These are phyloP conservation scores for Chalciporus sphaerocephalus DNA, from an alignment of 768 basidiomycete species.

Conservation along the genomic window DNA sequence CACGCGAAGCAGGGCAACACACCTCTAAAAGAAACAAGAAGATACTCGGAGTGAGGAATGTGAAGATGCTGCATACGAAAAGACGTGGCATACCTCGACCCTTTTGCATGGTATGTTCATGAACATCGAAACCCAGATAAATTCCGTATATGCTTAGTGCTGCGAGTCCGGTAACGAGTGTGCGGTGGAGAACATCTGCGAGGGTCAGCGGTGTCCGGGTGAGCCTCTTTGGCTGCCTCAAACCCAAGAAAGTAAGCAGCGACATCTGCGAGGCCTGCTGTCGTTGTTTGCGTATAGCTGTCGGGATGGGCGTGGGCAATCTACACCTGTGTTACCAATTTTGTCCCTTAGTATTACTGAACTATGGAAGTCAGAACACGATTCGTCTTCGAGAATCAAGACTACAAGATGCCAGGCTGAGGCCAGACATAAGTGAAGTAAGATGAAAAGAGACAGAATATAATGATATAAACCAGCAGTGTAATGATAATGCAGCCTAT, in stretches of 20 bases:
- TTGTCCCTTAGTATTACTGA: too few species aligned
- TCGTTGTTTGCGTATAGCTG: not conserved
- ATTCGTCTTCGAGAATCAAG: too few species aligned
- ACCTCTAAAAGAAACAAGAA: conserved; percentile 17
- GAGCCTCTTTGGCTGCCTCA: conserved; percentile 19
- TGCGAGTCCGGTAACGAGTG: conserved; percentile 28
- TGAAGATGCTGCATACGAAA: not conserved
- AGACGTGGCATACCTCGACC: conserved; percentile 25
- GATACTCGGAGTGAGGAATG: not conserved
- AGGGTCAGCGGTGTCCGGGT: conserved; percentile 24
- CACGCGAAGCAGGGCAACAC: not conserved
- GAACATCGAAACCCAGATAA: conserved; percentile 31
- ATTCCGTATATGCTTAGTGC: conserved; percentile 28
- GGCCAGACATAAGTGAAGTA: too few species aligned
- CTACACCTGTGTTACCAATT: too few species aligned
- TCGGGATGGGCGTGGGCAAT: too few species aligned
- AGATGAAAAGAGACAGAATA: too few species aligned
- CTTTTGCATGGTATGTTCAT: conserved; percentile 28
- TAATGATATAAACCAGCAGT: too few species aligned
- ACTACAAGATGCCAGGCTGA: too few species aligned
- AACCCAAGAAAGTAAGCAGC: conserved; percentile 26
- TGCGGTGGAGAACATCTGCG: conserved; percentile 29
- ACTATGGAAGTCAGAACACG: too few species aligned
- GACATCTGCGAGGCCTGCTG: conserved; percentile 15
- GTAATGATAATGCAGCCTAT: too few species aligned